phyloP scores from a whole-genome alignment of 208 protist species.

The Leishmania turanica region DNA sequence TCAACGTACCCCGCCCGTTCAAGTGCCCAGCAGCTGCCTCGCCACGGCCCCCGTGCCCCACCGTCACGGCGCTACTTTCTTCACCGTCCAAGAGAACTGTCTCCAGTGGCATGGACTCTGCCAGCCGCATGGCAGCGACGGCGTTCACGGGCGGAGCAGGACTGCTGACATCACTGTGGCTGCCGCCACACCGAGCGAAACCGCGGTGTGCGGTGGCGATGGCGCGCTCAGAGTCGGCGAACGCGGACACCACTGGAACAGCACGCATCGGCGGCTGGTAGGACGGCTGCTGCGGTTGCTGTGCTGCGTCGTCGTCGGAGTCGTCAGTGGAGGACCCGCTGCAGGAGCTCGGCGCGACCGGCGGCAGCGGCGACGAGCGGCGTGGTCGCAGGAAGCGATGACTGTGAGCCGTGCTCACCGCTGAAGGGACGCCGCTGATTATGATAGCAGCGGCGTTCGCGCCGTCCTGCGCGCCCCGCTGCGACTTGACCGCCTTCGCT shows the following conservation, averaged over 20 bases:
- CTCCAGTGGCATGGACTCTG: slow-evolving; percentile 29
- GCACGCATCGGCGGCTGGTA: slow-evolving; percentile 10
- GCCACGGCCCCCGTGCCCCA: background rate
- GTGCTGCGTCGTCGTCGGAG: background rate
- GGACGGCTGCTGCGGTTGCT: background rate
- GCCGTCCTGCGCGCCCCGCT: background rate
- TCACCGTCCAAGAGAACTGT: slow-evolving; percentile 10
- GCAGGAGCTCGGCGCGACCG: slow-evolving; percentile 30
- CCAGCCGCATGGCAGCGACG: slow-evolving; percentile 10
- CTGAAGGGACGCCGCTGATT: slow-evolving; percentile 2
- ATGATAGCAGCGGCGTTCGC: background rate
- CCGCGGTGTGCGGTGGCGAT: background rate
- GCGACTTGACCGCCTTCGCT: background rate
- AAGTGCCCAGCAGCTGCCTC: background rate
- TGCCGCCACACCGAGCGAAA: background rate
- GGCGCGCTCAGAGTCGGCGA: background rate
- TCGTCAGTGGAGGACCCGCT: slow-evolving; percentile 2
- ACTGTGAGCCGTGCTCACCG: slow-evolving; percentile 6
- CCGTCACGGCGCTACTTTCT: slow-evolving; percentile 6
- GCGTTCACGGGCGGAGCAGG: slow-evolving; percentile 1
- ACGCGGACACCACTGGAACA: background rate
- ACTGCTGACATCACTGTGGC: background rate
- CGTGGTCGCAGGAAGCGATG: slow-evolving; percentile 16
- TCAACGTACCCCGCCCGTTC: background rate
- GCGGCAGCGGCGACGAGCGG: slow-evolving; percentile 21